phyloP scores from a whole-genome alignment of 441 rosid species.

The Macaranga tanarius region DNA sequence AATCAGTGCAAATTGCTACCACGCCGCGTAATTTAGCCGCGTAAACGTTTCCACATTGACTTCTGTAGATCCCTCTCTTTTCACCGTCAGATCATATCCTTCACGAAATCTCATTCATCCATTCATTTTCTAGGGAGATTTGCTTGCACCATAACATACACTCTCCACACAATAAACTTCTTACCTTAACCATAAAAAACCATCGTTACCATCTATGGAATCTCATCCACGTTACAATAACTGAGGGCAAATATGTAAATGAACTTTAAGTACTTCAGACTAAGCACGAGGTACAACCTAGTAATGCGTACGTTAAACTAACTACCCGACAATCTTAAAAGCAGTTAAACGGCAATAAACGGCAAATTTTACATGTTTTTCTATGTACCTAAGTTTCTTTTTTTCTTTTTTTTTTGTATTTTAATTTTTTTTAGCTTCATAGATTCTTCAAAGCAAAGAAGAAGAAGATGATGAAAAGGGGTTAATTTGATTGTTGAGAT shows the following conservation, averaged over 20 bases:
- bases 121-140: background rate
- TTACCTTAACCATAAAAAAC: background rate
- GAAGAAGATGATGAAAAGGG: background rate
- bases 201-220: background rate
- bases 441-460: conserved; percentile 24
- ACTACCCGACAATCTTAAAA: conserved; percentile 14
- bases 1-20: background rate
- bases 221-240: background rate
- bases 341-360: conserved; percentile 32
- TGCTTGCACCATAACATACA: background rate
- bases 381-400: conserved; percentile 11
- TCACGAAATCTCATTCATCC: no score
- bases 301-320: background rate
- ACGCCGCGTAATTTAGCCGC: background rate
- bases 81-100: conserved; percentile 10
- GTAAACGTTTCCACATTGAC: background rate
- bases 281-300: background rate
- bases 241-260: conserved; percentile 22
- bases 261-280: background rate
- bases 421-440: background rate
- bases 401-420: background rate
- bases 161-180: background rate
- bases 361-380: background rate
- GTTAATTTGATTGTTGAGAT: conserved; percentile 16
- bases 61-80: background rate